A percentile compares a stretch with the other conserved stretches of the same genome.
phyloP scores from a whole-genome alignment of 2,329 filamentous ascomycete genomes.

The Claviceps arundinis region DNA sequence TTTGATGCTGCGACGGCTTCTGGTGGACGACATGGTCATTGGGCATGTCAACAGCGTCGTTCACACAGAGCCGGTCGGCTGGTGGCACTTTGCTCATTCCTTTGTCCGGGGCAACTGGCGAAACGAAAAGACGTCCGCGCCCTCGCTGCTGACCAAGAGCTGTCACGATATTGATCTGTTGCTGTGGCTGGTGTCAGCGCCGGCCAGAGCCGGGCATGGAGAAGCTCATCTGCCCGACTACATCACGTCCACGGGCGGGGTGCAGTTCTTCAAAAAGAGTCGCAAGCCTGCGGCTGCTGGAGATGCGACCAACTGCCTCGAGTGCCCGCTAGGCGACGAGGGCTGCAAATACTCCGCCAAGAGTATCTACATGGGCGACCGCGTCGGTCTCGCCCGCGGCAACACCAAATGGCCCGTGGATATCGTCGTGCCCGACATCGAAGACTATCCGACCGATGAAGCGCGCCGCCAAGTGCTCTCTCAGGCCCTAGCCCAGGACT shows the following conservation, averaged over 20 bases:
- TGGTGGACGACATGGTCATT: conserved; percentile 62
- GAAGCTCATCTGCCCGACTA: conserved; percentile 59
- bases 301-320: conserved; percentile 71
- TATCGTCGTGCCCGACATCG: conserved; percentile 85
- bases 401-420: conserved; percentile 71
- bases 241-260: conserved; percentile 61
- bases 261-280: conserved; percentile 64
- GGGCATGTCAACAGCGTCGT: conserved; percentile 78
- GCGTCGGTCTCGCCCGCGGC: conserved; percentile 45
- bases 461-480: conserved; percentile 27
- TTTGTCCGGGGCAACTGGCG: conserved; percentile 94
- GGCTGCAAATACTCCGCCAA: conserved; percentile 77
- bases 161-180: conserved; percentile 94
- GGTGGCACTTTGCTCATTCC: conserved; percentile 89
- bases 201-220: conserved; percentile 30
- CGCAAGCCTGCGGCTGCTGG: conserved; percentile 68
- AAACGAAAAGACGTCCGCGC: conserved; percentile 61
- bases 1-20: conserved; percentile 63
- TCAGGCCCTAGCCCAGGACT: conserved; percentile 36
- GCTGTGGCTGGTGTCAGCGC: conserved; percentile 79
- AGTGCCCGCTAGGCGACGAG: conserved; percentile 51
- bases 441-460: conserved; percentile 49
- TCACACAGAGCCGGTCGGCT: conserved; percentile 88
- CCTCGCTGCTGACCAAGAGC: conserved; percentile 81
- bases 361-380: conserved; percentile 64